Percentiles rank a stretch among this genome's conserved stretches.
Evolutionary conservation across 495 filamentous ascomycete genomes (phyloP).

Genomic region (Talaromyces liani): DNA sequence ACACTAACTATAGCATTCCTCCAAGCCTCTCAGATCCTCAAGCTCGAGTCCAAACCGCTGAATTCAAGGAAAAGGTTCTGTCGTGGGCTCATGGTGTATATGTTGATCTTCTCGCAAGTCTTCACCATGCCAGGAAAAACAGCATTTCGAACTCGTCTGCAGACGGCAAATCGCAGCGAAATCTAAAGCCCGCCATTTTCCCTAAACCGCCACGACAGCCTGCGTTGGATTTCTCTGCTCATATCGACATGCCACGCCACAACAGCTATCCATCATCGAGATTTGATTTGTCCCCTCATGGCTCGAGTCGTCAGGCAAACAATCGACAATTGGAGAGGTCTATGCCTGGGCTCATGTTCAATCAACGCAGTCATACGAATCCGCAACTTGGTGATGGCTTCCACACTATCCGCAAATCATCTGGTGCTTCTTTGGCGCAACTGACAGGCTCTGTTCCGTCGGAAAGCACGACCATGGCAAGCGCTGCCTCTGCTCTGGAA

Average conservation of each 20-base stretch:
- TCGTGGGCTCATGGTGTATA: slow-evolving; percentile 84
- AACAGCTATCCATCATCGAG: slow-evolving; percentile 36
- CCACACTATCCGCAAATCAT: slow-evolving; percentile 24
- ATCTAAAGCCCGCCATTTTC: slow-evolving; percentile 52
- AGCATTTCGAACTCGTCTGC: slow-evolving; percentile 26
- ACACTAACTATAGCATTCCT: slow-evolving; percentile 1
- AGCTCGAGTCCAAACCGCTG: slow-evolving; percentile 36
- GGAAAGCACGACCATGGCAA: slow-evolving; percentile 27
- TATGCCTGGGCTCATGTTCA: neutral
- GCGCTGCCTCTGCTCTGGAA: slow-evolving; percentile 65
- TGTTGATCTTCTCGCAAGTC: slow-evolving; percentile 70
- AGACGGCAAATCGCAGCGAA: slow-evolving; percentile 26
- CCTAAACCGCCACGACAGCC: slow-evolving; percentile 54
- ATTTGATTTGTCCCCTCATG: slow-evolving; percentile 23
- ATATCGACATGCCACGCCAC: slow-evolving; percentile 24
- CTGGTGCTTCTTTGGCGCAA: slow-evolving; percentile 26
- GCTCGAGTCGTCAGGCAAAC: slow-evolving; percentile 13
- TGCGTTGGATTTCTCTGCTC: slow-evolving; percentile 32
- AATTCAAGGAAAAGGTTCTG: slow-evolving; percentile 75
- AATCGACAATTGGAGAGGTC: slow-evolving; percentile 10
- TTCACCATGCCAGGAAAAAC: slow-evolving; percentile 54
- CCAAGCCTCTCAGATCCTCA: neutral
- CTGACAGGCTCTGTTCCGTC: slow-evolving; percentile 24
- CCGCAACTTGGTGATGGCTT: slow-evolving; percentile 20
- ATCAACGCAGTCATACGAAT: slow-evolving; percentile 18